These are phyloP conservation scores for Cicer chorassanicum DNA, from an alignment of 306 rosid species.

Conservation along the genomic window DNA sequence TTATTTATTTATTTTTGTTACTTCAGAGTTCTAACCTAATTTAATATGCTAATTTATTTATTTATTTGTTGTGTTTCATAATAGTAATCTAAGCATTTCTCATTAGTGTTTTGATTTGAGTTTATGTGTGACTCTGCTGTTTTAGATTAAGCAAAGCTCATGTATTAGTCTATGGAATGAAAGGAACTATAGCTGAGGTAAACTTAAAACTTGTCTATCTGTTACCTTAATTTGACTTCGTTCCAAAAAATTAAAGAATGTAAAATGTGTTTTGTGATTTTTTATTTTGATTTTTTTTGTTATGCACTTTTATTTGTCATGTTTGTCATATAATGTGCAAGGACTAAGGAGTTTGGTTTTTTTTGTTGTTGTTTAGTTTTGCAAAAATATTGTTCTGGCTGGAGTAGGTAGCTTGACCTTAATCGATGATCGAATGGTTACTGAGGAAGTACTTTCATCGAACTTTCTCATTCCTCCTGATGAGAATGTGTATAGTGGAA, in stretches of 20 bases:
- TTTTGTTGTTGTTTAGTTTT: constrained; percentile 62
- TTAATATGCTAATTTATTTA: neutral
- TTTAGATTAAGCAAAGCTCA: constrained; percentile 93
- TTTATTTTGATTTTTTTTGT: neutral
- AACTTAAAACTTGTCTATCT: constrained; percentile 3
- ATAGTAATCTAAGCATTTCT: neutral
- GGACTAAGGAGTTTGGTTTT: constrained; percentile 26
- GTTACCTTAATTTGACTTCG: neutral
- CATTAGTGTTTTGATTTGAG: constrained; percentile 5
- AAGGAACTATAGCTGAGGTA: constrained; percentile 93
- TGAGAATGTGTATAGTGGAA: constrained; percentile 70
- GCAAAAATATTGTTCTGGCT: constrained; percentile 94
- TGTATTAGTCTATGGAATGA: constrained; percentile 81
- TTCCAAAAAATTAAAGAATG: neutral
- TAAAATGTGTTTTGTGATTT: neutral
- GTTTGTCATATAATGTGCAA: neutral
- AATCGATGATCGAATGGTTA: constrained; percentile 76
- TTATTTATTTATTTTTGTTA: neutral
- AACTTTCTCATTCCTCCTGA: constrained; percentile 83
- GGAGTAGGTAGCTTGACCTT: constrained; percentile 96
- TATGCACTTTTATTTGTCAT: neutral
- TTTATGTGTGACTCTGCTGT: constrained; percentile 27
- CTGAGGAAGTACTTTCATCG: constrained; percentile 65
- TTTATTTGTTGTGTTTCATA: neutral
- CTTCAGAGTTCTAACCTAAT: constrained; percentile 33